Percentiles rank a stretch among this genome's conserved stretches.
Conservation (phyloP, 331 rosid species). For the Malus hybrid region DNA sequence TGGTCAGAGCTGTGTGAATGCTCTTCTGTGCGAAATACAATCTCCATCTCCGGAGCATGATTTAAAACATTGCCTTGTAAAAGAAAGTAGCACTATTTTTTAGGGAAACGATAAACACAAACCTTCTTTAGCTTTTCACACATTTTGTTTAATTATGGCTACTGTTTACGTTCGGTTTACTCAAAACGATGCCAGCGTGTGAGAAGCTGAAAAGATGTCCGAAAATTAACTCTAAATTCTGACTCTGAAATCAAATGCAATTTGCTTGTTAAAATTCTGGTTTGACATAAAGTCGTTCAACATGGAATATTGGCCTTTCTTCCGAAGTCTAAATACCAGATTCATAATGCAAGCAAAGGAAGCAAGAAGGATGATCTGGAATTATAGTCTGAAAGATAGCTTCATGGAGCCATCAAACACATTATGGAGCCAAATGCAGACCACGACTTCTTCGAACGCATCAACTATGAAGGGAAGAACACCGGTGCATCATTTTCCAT, state of each 20-base stretch:
- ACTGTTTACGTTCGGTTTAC: too few relatives aligned
- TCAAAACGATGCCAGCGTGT: too few relatives aligned
- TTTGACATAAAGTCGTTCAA: constrained; percentile 15
- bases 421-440: constrained; percentile 28
- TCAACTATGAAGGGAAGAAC: constrained; percentile 48
- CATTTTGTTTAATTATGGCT: too few relatives aligned
- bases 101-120: too few relatives aligned
- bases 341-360: constrained; percentile 19
- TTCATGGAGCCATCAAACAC: neutral
- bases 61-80: neutral
- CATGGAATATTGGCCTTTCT: constrained; percentile 23
- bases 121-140: too few relatives aligned
- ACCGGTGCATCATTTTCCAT: constrained; percentile 64
- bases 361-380: constrained; percentile 2
- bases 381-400: neutral
- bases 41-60: too few relatives aligned
- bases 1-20: neutral
- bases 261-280: neutral
- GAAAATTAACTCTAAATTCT: too few relatives aligned
- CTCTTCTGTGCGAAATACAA: neutral
- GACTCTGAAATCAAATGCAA: neutral
- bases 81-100: too few relatives aligned
- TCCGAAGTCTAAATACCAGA: constrained; percentile 18
- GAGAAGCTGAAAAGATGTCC: too few relatives aligned
- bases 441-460: constrained; percentile 29